Evolutionary conservation across 768 basidiomycete species (phyloP).

Genomic region (Favolaschia claudopus): DNA sequence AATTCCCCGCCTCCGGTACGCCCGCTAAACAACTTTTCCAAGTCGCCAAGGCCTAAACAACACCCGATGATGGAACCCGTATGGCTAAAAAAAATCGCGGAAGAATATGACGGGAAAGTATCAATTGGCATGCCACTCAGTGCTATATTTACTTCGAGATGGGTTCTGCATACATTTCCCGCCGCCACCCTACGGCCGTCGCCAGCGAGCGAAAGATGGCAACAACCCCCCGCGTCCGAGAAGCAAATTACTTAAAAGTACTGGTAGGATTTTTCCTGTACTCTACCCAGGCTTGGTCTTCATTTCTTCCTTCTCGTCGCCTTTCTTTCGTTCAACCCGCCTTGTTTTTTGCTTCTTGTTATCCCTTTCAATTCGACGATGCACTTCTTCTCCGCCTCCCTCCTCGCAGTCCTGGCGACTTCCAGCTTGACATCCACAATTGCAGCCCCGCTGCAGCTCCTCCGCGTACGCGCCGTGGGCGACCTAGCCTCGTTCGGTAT

Average conservation of each 20-base stretch:
- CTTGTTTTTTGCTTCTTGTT: neutral
- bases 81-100: too few relatives aligned
- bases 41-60: too few relatives aligned
- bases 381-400: neutral
- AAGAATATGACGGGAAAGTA: too few relatives aligned
- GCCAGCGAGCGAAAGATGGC: too few relatives aligned
- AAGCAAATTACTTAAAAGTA: neutral
- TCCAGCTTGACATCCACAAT: conserved; percentile 4
- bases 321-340: conserved; percentile 1
- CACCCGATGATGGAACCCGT: too few relatives aligned
- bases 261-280: neutral
- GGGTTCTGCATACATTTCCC: too few relatives aligned
- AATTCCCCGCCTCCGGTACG: too few relatives aligned
- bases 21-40: too few relatives aligned
- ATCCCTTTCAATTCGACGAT: neutral
- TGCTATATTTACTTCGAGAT: too few relatives aligned
- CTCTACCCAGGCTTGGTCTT: conserved; percentile 8
- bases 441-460: neutral
- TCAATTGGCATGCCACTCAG: too few relatives aligned
- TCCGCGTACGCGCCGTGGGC: neutral
- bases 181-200: too few relatives aligned
- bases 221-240: neutral
- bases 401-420: conserved; percentile 1
- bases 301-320: neutral
- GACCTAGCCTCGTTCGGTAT: neutral